Conservation (phyloP, 331 rosid genomes). For the Pyrus hybrid region DNA sequence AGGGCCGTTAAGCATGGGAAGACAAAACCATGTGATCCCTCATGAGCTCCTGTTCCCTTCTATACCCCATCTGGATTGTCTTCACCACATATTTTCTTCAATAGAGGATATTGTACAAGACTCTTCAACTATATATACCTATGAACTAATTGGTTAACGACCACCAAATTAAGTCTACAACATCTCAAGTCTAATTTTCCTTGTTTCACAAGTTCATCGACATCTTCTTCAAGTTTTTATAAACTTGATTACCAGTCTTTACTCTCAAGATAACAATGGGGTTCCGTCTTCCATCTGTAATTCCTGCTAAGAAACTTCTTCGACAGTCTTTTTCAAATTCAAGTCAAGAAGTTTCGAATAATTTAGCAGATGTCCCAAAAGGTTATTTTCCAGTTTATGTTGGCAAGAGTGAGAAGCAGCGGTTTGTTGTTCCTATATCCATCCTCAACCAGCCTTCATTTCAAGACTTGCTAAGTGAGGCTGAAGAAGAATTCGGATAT, state of each 20-base stretch:
- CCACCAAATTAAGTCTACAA: background rate
- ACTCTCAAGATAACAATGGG: background rate
- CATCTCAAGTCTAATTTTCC: background rate
- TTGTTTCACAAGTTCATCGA: background rate
- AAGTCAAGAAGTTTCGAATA: background rate
- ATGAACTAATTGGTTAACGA: background rate
- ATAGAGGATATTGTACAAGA: too few relatives aligned
- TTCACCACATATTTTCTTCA: background rate
- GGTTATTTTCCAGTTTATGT: conserved; percentile 40
- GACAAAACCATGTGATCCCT: background rate
- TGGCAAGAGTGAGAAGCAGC: too few relatives aligned
- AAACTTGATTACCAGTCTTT: background rate
- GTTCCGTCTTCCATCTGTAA: background rate
- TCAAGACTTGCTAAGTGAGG: conserved; percentile 24
- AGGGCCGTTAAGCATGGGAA: background rate
- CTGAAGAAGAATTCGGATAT: conserved; percentile 48
- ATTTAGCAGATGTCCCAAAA: conserved; percentile 24
- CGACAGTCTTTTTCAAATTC: background rate
- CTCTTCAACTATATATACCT: background rate
- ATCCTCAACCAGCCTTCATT: conserved; percentile 28
- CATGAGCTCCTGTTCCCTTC: background rate
- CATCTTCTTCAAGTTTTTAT: background rate
- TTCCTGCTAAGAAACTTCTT: background rate
- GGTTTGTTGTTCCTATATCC: conserved; percentile 29
- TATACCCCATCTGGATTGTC: background rate